Evolutionary conservation across 306 rosid genomes (phyloP).

Genomic region (Vigna angularis): DNA sequence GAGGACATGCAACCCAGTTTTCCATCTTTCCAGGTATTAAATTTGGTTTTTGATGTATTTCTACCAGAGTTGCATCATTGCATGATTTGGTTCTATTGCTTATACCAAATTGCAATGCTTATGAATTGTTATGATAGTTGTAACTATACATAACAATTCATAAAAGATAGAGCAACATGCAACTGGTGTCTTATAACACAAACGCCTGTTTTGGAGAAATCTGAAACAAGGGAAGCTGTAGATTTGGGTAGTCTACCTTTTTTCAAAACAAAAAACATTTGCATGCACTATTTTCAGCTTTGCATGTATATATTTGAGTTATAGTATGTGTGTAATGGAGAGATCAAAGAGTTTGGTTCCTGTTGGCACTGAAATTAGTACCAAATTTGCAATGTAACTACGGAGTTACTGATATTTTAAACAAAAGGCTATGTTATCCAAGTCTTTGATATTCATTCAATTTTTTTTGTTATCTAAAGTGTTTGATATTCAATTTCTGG

Average conservation of each 20-base stretch:
- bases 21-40: slow-evolving; percentile 67
- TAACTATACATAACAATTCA: not conserved
- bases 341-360: not conserved
- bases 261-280: too few species aligned
- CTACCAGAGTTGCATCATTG: not conserved
- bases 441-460: not conserved
- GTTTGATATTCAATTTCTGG: not conserved
- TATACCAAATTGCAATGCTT: slow-evolving; percentile 6
- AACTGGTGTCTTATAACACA: not conserved
- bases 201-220: not conserved
- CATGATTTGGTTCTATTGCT: slow-evolving; percentile 3
- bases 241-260: not conserved
- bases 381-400: not conserved
- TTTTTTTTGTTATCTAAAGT: not conserved
- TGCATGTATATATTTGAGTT: not conserved
- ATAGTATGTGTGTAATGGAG: not conserved
- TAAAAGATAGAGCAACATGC: not conserved
- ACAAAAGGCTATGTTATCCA: not conserved
- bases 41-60: not conserved
- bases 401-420: not conserved
- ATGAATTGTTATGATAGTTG: not conserved
- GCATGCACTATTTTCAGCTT: not conserved
- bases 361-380: not conserved
- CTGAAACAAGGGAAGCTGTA: not conserved
- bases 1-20: slow-evolving; percentile 62